Base-by-base conservation (phyloP, 805 yeast species). In the Metschnikowia aberdeeniae region DNA sequence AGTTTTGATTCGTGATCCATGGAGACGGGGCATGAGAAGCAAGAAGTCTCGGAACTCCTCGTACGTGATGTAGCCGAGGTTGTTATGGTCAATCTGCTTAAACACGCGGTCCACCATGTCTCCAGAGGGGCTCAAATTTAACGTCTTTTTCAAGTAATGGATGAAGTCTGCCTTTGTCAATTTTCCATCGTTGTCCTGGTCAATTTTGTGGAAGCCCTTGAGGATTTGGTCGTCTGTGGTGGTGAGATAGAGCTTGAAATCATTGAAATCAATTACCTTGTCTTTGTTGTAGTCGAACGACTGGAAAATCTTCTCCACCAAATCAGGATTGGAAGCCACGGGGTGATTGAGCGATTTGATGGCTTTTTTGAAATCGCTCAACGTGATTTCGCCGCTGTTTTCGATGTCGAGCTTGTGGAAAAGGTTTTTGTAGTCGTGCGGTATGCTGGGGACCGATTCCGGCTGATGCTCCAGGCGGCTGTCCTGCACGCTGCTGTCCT, bases 11-110 rank as follows among this genome's bases (percentile, higher is more conserved):
- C 93, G 70, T 5, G 92, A 84, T 2, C 93, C 95, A 49, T 81
- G 74, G 17, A 79, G 66, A 41, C 93, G 70, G 4, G 99, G 99
- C 68, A 93, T 83, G 55, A 92, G 78, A 41, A 90, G 63, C 24
- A 92, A 66, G 40, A 87, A 86, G 54, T 86, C 86, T 52, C 95
- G 73, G 78, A 95, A 93, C 55, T 92, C 92, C 42, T 89, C 89
- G 58, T 80, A 87, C 0, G 93, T 82, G 35, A 92, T 81, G 53
- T 72, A 78, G 1, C 93, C 92, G 45, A 77, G 79, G 38, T 75
- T 66, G 48, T 79, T 72, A 31, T 62, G 63, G 61, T 81, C 89
- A 39, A 82, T 60, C 46, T 70, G 75, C 30, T 69, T 59, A 68
- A 84, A 83, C 47, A 88, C 70, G 6, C 65, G 63, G 45, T 80